Conservation (phyloP, 164 flowering plant genomes). For the Chloranthus sessilifolius region DNA sequence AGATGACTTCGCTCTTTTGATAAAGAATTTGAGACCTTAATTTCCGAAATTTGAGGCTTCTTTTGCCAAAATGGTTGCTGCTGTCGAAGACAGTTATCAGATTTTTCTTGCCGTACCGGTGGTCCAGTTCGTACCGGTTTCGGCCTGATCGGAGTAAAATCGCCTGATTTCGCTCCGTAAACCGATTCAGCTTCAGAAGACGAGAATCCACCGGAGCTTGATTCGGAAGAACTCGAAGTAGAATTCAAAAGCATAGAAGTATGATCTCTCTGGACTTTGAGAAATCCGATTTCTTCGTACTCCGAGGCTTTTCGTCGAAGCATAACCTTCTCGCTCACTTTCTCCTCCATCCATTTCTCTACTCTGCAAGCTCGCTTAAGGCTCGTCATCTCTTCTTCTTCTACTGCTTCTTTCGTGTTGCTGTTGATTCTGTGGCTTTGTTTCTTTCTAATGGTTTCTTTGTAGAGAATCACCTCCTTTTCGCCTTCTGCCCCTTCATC, state of each 20-base stretch:
- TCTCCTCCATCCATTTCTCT: conserved; percentile 69
- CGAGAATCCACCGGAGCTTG: conserved; percentile 57
- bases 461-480: conserved; percentile 30
- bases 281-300: neutral
- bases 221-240: conserved; percentile 63
- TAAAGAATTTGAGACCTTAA: neutral
- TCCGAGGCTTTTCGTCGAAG: conserved; percentile 26
- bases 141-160: conserved; percentile 25
- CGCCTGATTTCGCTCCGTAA: conserved; percentile 16
- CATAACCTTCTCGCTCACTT: conserved; percentile 27
- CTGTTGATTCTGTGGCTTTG: conserved; percentile 9
- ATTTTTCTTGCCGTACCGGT: conserved; percentile 9
- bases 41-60: neutral
- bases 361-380: conserved; percentile 36
- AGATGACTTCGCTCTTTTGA: conserved; percentile 1
- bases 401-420: neutral
- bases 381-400: conserved; percentile 21
- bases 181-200: conserved; percentile 65
- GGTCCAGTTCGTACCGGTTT: conserved; percentile 48
- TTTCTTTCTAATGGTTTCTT: conserved; percentile 43
- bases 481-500: conserved; percentile 41
- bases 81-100: too few species aligned
- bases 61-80: neutral
- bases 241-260: conserved; percentile 29
- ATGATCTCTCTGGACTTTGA: conserved; percentile 4